Percentiles rank a stretch among this genome's conserved stretches.
Conservation (phyloP, 192 early-diverging fungal genomes). For the Chytriomyces confervae region DNA sequence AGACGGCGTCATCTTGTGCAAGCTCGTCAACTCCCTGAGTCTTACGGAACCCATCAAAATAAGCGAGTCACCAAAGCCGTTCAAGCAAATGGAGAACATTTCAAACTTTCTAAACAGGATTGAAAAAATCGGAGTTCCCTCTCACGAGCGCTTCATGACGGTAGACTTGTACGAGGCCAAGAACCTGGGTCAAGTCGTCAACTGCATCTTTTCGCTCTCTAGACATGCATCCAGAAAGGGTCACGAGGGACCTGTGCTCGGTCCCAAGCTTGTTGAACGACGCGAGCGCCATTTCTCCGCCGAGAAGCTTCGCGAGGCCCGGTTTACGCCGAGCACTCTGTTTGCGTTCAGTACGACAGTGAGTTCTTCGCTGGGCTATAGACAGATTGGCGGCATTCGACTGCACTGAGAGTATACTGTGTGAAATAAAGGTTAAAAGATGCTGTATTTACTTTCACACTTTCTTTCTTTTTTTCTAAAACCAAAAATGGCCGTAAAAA, state of each 20-base stretch:
- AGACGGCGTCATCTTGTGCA: conserved; percentile 71
- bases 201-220: conserved; percentile 72
- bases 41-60: conserved; percentile 42
- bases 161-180: conserved; percentile 78
- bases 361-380: conserved; percentile 1
- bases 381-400: conserved; percentile 42
- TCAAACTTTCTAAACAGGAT: conserved; percentile 39
- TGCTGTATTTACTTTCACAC: not conserved
- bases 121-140: conserved; percentile 58
- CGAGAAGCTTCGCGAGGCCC: conserved; percentile 59
- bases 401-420: too few relatives aligned
- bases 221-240: conserved; percentile 67
- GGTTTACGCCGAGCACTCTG: conserved; percentile 29
- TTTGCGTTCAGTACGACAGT: conserved; percentile 24
- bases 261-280: conserved; percentile 69
- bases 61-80: conserved; percentile 30
- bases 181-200: conserved; percentile 65
- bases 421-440: too few relatives aligned
- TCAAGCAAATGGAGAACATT: conserved; percentile 50
- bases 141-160: conserved; percentile 74
- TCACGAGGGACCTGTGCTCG: conserved; percentile 51
- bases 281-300: conserved; percentile 57
- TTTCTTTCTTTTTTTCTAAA: conserved; percentile 1
- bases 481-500: not conserved
- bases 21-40: conserved; percentile 36